Evolutionary conservation across 495 filamentous ascomycete species (phyloP), one percentile per base, ranked within the genome.

Genomic region (Chaetomium fimeti): DNA sequence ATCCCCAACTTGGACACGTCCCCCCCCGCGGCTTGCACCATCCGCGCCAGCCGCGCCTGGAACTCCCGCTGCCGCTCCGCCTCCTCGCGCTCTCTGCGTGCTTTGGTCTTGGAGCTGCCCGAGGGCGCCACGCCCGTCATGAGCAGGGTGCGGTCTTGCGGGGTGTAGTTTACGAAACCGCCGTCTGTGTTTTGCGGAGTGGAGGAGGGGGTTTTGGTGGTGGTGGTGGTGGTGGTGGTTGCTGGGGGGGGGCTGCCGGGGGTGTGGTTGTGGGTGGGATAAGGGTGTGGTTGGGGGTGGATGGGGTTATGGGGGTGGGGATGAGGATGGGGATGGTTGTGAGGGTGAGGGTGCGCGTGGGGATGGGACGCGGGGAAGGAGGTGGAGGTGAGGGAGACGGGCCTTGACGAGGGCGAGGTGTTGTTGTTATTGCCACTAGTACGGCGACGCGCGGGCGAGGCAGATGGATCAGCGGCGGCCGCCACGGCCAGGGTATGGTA

Each of bases 131-230:
- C 94, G 7, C 93, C 93, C 18, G 85, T 91, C 72, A 98, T 83
- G 24, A 98, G 91, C 72, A 87, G 86, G 42, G 82, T 79, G 72
- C 85, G 88, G 74, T 98, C 95, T 16, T 81, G 71, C 0, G 92
- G 85, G n/a, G 92, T 97, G 77, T 88, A 96, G 74, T 98, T 98
- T 61, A 96, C 91, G 70, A 98, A 98, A 2, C 86, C 87, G 47
- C 18, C 71, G 57, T 38, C 72, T 66, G 64, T 57, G n/a, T 51
- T 63, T 65, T 20, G 58, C 24, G 28, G 15, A 18, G 38, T 40
- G 13, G 11, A 2, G 38, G 38, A 9, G 9, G 38, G 38, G 38
- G 38, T 40, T 11, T 3, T 40, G 38, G 38, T 7, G 4, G 38
- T 40, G 38, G 40, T 43, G 40, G 40, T 5, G 1, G 13, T 5